These are phyloP conservation scores for Saccharomyces hybrid DNA, from an alignment of 1,139 yeast genomes.

Conservation along the genomic window DNA sequence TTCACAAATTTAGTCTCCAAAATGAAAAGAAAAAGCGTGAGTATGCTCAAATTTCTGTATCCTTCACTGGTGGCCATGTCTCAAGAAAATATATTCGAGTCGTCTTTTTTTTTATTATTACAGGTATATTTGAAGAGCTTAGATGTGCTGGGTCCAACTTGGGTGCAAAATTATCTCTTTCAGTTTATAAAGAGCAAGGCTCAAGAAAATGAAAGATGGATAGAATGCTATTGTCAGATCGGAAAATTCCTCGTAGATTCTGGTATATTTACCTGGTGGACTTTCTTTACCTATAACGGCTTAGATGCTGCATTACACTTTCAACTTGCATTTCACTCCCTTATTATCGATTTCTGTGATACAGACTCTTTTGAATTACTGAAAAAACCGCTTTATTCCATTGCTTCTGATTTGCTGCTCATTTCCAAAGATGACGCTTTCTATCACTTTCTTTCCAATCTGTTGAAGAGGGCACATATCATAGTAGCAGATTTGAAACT, in stretches of 20 bases:
- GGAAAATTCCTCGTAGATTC: slow-evolving; percentile 18
- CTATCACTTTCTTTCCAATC: slow-evolving; percentile 9
- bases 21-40: not conserved
- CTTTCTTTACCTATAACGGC: slow-evolving; percentile 22
- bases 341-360: slow-evolving; percentile 20
- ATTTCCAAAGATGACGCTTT: slow-evolving; percentile 10
- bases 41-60: slow-evolving; percentile 6
- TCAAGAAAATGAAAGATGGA: slow-evolving; percentile 12
- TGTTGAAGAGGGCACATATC: slow-evolving; percentile 15
- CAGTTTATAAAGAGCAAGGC: slow-evolving; percentile 17
- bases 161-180: slow-evolving; percentile 24
- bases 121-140: slow-evolving; percentile 16
- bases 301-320: slow-evolving; percentile 13
- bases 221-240: slow-evolving; percentile 21
- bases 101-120: slow-evolving; percentile 6
- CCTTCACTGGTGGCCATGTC: slow-evolving; percentile 8
- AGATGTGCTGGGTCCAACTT: slow-evolving; percentile 12
- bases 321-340: slow-evolving; percentile 13
- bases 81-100: slow-evolving; percentile 3
- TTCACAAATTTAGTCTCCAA: not conserved
- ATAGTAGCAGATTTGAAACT: slow-evolving; percentile 4
- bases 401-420: slow-evolving; percentile 14
- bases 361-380: slow-evolving; percentile 18
- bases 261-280: slow-evolving; percentile 28
- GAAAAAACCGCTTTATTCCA: slow-evolving; percentile 17